These are phyloP conservation scores for Myriosclerotinia curreyana DNA, from an alignment of 2,329 filamentous ascomycete genomes.

Conservation along the genomic window DNA sequence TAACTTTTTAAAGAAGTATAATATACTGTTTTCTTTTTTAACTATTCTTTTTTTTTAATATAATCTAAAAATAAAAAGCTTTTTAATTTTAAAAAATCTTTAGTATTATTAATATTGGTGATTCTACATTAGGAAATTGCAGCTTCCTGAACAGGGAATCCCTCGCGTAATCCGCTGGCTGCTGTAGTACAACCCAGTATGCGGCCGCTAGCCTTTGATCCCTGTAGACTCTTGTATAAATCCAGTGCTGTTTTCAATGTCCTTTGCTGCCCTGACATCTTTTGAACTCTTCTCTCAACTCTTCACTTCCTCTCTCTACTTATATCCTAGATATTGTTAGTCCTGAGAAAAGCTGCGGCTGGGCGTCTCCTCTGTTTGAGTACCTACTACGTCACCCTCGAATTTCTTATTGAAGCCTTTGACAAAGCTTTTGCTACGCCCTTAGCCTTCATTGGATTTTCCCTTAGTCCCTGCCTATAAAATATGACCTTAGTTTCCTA, in stretches of 20 bases:
- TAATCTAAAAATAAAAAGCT: too few relatives aligned
- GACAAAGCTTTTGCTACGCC: background rate
- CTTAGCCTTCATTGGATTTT: background rate
- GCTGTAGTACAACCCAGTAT: background rate
- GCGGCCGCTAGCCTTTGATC: background rate
- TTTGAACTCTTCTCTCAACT: too few relatives aligned
- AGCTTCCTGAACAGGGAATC: background rate
- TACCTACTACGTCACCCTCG: background rate
- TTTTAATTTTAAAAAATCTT: too few relatives aligned
- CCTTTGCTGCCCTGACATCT: too few relatives aligned
- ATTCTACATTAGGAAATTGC: background rate
- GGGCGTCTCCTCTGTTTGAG: background rate
- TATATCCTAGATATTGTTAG: background rate
- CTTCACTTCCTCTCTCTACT: background rate
- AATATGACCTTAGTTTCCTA: background rate
- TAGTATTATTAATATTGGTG: too few relatives aligned
- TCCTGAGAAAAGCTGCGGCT: background rate
- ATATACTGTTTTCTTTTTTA: too few relatives aligned
- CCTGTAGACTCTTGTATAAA: too few relatives aligned
- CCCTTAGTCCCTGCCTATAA: background rate
- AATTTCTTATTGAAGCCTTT: slow-evolving; percentile 1
- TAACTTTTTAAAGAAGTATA: too few relatives aligned
- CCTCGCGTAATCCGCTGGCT: background rate
- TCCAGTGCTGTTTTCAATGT: too few relatives aligned
- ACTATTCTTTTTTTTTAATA: too few relatives aligned